Base-by-base conservation (phyloP, 176 grass and related monocot species). In the Dendrocalamus sinicus region DNA sequence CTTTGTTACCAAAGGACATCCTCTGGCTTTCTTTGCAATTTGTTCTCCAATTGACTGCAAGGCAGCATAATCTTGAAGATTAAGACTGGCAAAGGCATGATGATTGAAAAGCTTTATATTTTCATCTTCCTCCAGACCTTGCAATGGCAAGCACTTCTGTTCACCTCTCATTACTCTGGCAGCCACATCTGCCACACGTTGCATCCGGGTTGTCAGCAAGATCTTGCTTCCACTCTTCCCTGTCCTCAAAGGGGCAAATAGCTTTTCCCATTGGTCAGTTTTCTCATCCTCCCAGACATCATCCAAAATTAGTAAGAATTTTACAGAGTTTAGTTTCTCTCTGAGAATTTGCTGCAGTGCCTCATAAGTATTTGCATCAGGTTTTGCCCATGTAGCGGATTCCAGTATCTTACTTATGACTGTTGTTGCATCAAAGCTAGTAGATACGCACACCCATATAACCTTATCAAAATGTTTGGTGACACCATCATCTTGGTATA, bases 1-100 rank as follows among this genome's bases (percentile, higher is more conserved):
- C 23, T 91, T 93, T 24, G 86, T 92, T 73, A 83, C 89, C 40
- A 95, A 72, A 12, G 93, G 94, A 37, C 68, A 93, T 19, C 94
- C 86, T 52, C 84, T 32, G 1, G 89, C 30, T 65, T 67, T 74
- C 6, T 55, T 61, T 63, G 62, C 86, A 71, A 96, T 88, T 13
- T 90, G 0, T 53, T 64, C 28, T 14, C 94, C 84, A 15, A 47
- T 81, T 19, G 6, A 9, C 41, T 70, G 15, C 17, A 90, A 68
- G 43, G 68, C 2, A 16, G 1, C 6, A 91, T 67, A 64, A 43
- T 84, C 75, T 30, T 67, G 19, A 30, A 13, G 30, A 50, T 88
- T 85, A 8, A 17, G 15, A 22, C 48, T 19, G 16, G 45, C 44
- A 86, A 91, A 96, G 4, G 70, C 73, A 22, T 84, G 68, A 17